These are phyloP conservation scores for Hypoxylon sp. DNA, from an alignment of 2,329 filamentous ascomycete species.

Conservation along the genomic window DNA sequence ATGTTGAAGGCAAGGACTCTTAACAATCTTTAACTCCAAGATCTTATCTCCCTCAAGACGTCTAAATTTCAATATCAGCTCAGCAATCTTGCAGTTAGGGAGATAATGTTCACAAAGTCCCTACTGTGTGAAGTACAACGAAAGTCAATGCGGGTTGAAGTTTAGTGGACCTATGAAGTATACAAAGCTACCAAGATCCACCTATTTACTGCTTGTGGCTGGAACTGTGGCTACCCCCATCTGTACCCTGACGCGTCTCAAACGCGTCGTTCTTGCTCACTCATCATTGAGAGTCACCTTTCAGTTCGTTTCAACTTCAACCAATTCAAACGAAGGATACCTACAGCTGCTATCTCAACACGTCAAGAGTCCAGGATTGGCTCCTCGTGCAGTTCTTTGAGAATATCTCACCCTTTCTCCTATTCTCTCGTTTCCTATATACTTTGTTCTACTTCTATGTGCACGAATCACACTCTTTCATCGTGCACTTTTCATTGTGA, in stretches of 20 bases:
- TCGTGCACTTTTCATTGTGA: slow-evolving; percentile 18
- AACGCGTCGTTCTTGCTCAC: slow-evolving; percentile 31
- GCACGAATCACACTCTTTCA: neutral
- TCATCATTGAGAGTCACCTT: slow-evolving; percentile 1
- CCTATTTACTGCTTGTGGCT: slow-evolving; percentile 13
- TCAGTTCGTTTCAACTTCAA: neutral
- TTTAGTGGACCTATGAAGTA: slow-evolving; percentile 1
- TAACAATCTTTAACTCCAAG: neutral
- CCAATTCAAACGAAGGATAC: slow-evolving; percentile 1
- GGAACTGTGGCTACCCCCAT: slow-evolving; percentile 23
- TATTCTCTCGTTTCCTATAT: slow-evolving; percentile 8
- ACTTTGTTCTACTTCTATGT: slow-evolving; percentile 6
- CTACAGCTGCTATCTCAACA: neutral
- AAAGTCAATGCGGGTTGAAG: neutral
- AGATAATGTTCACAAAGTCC: slow-evolving; percentile 1
- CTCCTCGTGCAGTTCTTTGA: neutral
- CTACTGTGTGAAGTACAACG: neutral
- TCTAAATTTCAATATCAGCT: neutral
- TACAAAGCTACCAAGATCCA: slow-evolving; percentile 5
- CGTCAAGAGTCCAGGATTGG: neutral
- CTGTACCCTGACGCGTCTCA: slow-evolving; percentile 21
- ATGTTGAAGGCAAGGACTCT: slow-evolving; percentile 59
- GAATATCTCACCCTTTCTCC: slow-evolving; percentile 12
- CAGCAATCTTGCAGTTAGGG: neutral
- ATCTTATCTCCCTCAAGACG: neutral